Base-by-base conservation (phyloP, 2,329 filamentous ascomycete genomes). In the Claviceps quebecensis region DNA sequence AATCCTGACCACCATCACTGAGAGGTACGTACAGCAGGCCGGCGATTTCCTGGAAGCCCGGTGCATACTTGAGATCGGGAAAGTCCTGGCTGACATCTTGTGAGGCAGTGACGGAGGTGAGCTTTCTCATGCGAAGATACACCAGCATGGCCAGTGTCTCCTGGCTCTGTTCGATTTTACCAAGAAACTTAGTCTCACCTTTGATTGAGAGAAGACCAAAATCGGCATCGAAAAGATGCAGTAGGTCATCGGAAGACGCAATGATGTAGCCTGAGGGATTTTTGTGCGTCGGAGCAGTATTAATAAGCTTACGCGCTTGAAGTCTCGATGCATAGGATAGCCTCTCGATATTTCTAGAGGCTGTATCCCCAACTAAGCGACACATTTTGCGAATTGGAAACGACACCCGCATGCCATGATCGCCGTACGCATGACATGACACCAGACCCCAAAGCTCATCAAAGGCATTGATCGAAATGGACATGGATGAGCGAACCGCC, bases 301-400 rank as follows among this genome's bases (percentile, higher is more conserved):
- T 93, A 63, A 94, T 94, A 16, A 95, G 74, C 61, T 95, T 95
- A 23, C 89, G 79, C 5, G 88, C 87, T 58, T 95, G 87, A 0
- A 95, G 69, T 26, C 87, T 78, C 1, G 86, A 90, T 3, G 87
- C 86, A 61, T 95, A 95, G 0, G 87, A 94, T 0, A 95, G 71
- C 36, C 88, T 75, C 64, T 95, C 89, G 39, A 95, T 91, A 57
- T 93, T 95, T 47, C 87, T 75, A 0, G 87, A 94, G 0, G 87
- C 87, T 0, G 83, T 87, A 59, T 95, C 89, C 4, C 89, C 88
- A 2, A 95, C 80, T 4, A 95, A 70, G 5, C 88, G 82, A 64
- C 89, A 95, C 83, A 95, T 91, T 65, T 95, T 95, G 13, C 89
- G 78, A 47, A 95, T 89, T 0, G 89, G 88, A 60, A 95, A 95